A percentile compares a stretch with the other conserved stretches of the same genome.
Evolutionary conservation across 805 yeast genomes (phyloP).

Genomic region (Candida manassasensis): DNA sequence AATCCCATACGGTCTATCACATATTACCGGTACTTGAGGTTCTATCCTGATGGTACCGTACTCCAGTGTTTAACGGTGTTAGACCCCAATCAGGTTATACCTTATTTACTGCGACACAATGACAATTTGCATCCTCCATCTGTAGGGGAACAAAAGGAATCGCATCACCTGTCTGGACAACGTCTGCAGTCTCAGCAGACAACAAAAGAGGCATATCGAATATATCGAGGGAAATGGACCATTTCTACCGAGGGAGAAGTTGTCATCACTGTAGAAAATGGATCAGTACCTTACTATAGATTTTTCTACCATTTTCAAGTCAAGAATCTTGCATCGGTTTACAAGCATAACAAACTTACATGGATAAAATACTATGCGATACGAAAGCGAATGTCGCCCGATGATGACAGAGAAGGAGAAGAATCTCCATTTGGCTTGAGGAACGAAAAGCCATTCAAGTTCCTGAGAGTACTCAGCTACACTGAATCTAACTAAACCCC

Average conservation of each 20-base stretch:
- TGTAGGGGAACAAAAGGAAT: neutral
- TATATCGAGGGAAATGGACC: constrained; percentile 53
- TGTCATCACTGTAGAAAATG: constrained; percentile 46
- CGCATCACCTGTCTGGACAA: neutral
- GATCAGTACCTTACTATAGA: constrained; percentile 55
- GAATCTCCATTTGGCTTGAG: constrained; percentile 46
- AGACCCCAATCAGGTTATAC: constrained; percentile 68
- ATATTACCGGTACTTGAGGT: constrained; percentile 80
- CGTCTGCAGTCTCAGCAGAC: constrained; percentile 6
- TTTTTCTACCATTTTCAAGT: constrained; percentile 64
- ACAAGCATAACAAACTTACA: constrained; percentile 61
- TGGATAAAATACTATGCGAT: constrained; percentile 66
- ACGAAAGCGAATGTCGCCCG: constrained; percentile 33
- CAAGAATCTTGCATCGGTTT: constrained; percentile 50
- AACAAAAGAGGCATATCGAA: constrained; percentile 27
- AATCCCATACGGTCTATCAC: constrained; percentile 81
- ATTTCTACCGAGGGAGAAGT: constrained; percentile 49
- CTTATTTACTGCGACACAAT: constrained; percentile 39
- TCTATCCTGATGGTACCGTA: constrained; percentile 74
- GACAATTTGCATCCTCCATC: constrained; percentile 11
- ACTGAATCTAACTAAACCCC: too few species aligned
- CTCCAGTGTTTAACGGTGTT: constrained; percentile 63
- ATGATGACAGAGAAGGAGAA: constrained; percentile 49
- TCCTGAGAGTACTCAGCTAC: constrained; percentile 56
- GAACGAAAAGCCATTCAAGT: constrained; percentile 77